phyloP scores from a whole-genome alignment of 805 yeast genomes.

The baker's yeast (Saccharomyces cerevisiae) region DNA sequence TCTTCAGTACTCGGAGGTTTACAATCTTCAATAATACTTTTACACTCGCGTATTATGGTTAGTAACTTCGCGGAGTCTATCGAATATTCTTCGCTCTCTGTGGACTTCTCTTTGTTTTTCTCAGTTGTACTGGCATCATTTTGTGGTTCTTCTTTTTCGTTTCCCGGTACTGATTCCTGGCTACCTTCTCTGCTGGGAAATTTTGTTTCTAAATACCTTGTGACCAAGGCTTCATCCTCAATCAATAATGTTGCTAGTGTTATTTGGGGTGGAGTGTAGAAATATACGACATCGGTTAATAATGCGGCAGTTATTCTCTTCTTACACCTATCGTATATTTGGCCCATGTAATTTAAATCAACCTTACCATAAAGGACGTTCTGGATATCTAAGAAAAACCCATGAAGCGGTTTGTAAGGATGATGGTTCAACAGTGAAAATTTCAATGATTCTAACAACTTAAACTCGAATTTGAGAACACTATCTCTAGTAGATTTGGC shows the following conservation, averaged over 20 bases:
- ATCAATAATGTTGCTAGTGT: slow-evolving; percentile 79
- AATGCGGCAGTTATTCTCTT: slow-evolving; percentile 58
- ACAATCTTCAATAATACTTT: slow-evolving; percentile 35
- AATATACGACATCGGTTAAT: slow-evolving; percentile 65
- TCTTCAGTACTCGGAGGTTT: slow-evolving; percentile 49
- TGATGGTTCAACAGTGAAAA: slow-evolving; percentile 84
- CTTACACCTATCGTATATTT: slow-evolving; percentile 63
- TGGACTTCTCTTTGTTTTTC: slow-evolving; percentile 35
- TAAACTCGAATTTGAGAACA: slow-evolving; percentile 72
- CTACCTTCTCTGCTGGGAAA: slow-evolving; percentile 31
- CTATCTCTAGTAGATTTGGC: slow-evolving; percentile 60
- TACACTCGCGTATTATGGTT: slow-evolving; percentile 41
- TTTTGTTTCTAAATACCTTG: slow-evolving; percentile 59
- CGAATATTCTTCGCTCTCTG: slow-evolving; percentile 9
- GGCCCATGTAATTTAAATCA: slow-evolving; percentile 53
- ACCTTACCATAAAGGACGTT: slow-evolving; percentile 38
- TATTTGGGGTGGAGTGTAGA: slow-evolving; percentile 89
- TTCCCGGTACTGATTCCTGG: slow-evolving; percentile 1
- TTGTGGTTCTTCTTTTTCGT: slow-evolving; percentile 13
- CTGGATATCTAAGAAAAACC: slow-evolving; percentile 88
- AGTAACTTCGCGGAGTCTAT: slow-evolving; percentile 38
- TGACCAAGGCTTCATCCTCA: slow-evolving; percentile 54
- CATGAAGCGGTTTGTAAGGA: slow-evolving; percentile 84
- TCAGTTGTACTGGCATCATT: slow-evolving; percentile 19
- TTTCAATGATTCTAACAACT: slow-evolving; percentile 59